Base-by-base conservation (phyloP, 192 early-diverging fungal genomes). In the Gryganskiella cystojenkinii region DNA sequence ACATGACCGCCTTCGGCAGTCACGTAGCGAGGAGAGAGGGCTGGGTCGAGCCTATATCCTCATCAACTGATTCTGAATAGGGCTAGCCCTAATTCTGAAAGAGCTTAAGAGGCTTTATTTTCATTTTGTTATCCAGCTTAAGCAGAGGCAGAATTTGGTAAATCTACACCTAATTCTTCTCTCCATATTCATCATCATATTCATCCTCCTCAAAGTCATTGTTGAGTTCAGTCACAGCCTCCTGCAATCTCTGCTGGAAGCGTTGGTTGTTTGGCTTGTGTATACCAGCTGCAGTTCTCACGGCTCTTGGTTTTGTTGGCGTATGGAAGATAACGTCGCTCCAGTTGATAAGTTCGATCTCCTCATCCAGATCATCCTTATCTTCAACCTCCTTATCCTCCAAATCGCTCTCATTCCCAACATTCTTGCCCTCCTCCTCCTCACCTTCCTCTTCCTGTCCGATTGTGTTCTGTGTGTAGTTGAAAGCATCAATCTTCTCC, bases 401-500 rank as follows among this genome's bases (percentile, higher is more conserved):
- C 37, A 9, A 5, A 19, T 24, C 47, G 4, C 19, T n/a, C 4
- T 50, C 19, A 6, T 50, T n/a, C 15, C 19, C 47, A 6, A 13
- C 19, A 5, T 50, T 19, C 15, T 50, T n/a, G 22, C 19, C 47
- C 47, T 50, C 47, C 47, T 20, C 47, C 47, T 50, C 47, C 22
- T 56, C 55, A 15, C 35, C 55, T 20, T 56, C 55, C 55, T 56
- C 55, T 37, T 56, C 55, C 55, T 56, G 55, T 37, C 55, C 55
- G 0, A 56, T 15, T 35, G 55, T 56, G 33, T 56, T 56, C 17
- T 20, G 33, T 1, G 34, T 56, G 55, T 37, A 56, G 33, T 56
- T 56, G 55, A 56, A 56, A 22, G 30, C 4, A 56, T 56, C 34
- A 56, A 56, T 56, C 33, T 56, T 56, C 30, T 56, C 55, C 55